Base-by-base conservation (phyloP, 2,329 filamentous ascomycete species). In the Thielaviopsis populi region DNA sequence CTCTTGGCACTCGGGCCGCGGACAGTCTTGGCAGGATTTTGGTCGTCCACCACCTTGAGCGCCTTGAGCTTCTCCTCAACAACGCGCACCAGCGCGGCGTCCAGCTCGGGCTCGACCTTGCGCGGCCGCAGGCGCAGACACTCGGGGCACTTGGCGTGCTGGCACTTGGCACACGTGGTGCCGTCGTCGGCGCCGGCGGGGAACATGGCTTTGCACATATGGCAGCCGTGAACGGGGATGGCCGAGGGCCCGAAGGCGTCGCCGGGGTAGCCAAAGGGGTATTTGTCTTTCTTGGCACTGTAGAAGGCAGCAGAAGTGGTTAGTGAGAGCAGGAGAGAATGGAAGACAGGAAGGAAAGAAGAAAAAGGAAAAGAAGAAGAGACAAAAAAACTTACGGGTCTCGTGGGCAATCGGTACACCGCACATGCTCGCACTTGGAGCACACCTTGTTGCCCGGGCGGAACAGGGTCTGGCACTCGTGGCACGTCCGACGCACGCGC, bases 401-500 rank as follows among this genome's bases (percentile, higher is more conserved):
- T 69, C 89, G 80, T 33, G 88, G 89, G 72, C 90, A 95, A 71
- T 86, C 86, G 46, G 84, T 88, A 76, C 90, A 95, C 63, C 89
- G 84, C 61, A 79, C 73, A 73, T 95, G 91, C 33, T 78, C 75
- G 73, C 91, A 95, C 46, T 77, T 78, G 7, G 77, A 73, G 72
- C 91, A 95, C 0, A 71, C 81, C 75, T 85, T 89, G 66, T 74
- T 77, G 40, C 79, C 77, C 5, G 77, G 70, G 1, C 74, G 73
- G 71, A 91, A 94, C 0, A 85, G 70, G 1, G 77, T 80, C 58
- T 81, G 72, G 72, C 91, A 95, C 69, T 83, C 78, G 73, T 95
- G 90, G 72, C 91, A 95, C 61, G 77, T 84, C 65, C 89, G 83
- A 63, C 88, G 80, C 56, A 94, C 80, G 33, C 88, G 81, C 75